Evolutionary conservation across 768 basidiomycete genomes (phyloP).

Genomic region (Sutorius australiensis): DNA sequence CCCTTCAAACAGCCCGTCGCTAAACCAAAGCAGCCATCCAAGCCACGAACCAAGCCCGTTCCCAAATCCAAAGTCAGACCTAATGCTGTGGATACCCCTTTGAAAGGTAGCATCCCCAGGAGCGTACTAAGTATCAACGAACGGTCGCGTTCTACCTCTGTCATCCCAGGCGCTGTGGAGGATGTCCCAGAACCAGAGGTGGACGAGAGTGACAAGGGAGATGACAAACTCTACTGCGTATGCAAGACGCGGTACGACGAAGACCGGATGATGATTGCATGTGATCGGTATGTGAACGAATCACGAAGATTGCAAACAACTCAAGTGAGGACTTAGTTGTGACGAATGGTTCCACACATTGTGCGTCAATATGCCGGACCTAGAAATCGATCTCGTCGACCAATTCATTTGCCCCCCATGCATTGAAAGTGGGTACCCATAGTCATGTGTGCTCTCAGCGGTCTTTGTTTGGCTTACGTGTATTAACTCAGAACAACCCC

Average conservation of each 20-base stretch:
- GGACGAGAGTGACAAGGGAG: slow-evolving; percentile 40
- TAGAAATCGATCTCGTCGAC: slow-evolving; percentile 84
- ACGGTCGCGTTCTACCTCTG: slow-evolving; percentile 69
- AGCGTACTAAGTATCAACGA: slow-evolving; percentile 27
- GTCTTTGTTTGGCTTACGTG: not conserved
- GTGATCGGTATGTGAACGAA: slow-evolving; percentile 64
- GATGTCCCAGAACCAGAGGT: slow-evolving; percentile 48
- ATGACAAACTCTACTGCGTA: slow-evolving; percentile 77
- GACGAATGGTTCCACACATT: slow-evolving; percentile 94
- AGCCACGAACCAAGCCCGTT: slow-evolving; percentile 30
- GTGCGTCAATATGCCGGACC: slow-evolving; percentile 79
- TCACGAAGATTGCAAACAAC: not conserved
- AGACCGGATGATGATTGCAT: slow-evolving; percentile 88
- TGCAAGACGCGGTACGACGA: slow-evolving; percentile 88
- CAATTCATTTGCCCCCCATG: slow-evolving; percentile 88
- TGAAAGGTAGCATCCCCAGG: slow-evolving; percentile 22
- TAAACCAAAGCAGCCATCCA: slow-evolving; percentile 30
- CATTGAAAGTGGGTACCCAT: slow-evolving; percentile 55
- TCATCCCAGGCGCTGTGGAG: slow-evolving; percentile 49
- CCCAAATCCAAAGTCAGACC: slow-evolving; percentile 28
- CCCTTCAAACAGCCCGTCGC: slow-evolving; percentile 13
- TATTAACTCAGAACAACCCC: slow-evolving; percentile 49
- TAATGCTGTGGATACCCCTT: slow-evolving; percentile 7
- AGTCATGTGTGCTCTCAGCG: not conserved
- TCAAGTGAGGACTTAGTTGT: slow-evolving; percentile 47